Base-by-base conservation (phyloP, 2,329 filamentous ascomycete genomes). In the Alternaria conjuncta region DNA sequence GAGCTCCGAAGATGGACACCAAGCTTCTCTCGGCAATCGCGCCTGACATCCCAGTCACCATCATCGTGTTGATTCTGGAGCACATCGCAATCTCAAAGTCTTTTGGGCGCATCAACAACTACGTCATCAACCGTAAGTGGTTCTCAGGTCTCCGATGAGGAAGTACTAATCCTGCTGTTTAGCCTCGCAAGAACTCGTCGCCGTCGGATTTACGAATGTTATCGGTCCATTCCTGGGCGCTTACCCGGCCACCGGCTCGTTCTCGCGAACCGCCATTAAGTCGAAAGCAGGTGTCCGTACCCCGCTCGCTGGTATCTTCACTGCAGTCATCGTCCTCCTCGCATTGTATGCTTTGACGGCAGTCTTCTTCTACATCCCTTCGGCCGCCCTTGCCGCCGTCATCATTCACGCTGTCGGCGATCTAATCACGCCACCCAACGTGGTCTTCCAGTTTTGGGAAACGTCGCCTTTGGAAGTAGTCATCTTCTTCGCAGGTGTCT, bases 31-130 rank as follows among this genome's bases (percentile, higher is more conserved):
- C 83, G 2, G 82, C 88, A 1, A 93, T 97, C 74, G 85, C 87
- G 1, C 84, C 85, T 46, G 86, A 97, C 67, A 84, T 98, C 5
- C 96, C 96, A 0, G 92, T 92, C 8, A 90, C 92, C 1, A 90
- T 97, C 56, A 97, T 98, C 69, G 94, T 99, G n/a, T 86, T 98
- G 61, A 86, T 98, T 36, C 96, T 98, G 65, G 96, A 98, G 81
- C 95, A 98, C 78, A 97, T 98, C 72, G 94, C 95, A 51, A 97
- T 98, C 67, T 93, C 94, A 18, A 99, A 98, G 80, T 97, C 95
- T 0, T 98, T 99, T 71, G 96, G 96, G 10, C 88, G 95, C 63
- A 88, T 97, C 72, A 98, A 97, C 84, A 97, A 97, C 82, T 99
- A 99, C 81, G 90, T 89, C 15, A 97, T 99, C 77, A 90, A 97